phyloP scores from a whole-genome alignment of 129 eudicot genomes.

The Pittosporum tobira region DNA sequence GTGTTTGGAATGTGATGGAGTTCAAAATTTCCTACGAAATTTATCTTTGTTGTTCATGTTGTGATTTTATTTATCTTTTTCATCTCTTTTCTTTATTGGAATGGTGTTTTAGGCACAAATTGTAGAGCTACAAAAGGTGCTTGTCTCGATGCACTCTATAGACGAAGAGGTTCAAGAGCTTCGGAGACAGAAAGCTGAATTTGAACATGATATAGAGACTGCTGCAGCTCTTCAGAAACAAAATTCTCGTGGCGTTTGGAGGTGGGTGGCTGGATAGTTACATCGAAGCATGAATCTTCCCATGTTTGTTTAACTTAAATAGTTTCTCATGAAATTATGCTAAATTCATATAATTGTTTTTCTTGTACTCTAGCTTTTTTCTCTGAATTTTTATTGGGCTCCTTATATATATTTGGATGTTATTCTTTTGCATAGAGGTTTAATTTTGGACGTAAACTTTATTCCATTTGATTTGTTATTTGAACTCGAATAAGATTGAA shows the following conservation, averaged over 20 bases:
- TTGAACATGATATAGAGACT: slow-evolving; percentile 69
- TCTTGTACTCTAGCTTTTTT: not conserved
- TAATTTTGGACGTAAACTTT: not conserved
- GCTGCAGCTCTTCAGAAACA: slow-evolving; percentile 40
- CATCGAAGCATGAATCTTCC: not conserved
- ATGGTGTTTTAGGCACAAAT: slow-evolving; percentile 66
- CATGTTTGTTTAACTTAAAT: not conserved
- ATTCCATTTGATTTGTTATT: too few relatives aligned
- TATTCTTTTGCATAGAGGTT: slow-evolving; percentile 6
- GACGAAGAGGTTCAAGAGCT: slow-evolving; percentile 78
- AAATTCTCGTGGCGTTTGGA: slow-evolving; percentile 86
- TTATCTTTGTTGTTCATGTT: not conserved
- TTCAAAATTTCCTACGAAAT: not conserved
- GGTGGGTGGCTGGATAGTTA: slow-evolving; percentile 50
- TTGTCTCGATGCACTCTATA: slow-evolving; percentile 66
- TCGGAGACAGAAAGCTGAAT: slow-evolving; percentile 53
- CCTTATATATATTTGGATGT: not conserved
- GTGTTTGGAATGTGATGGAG: slow-evolving; percentile 4
- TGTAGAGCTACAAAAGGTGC: slow-evolving; percentile 60
- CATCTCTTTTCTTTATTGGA: not conserved
- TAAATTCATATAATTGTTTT: too few relatives aligned
- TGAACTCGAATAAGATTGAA: too few relatives aligned
- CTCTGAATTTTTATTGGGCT: not conserved
- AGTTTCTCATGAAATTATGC: too few relatives aligned
- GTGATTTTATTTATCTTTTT: not conserved